phyloP scores from a whole-genome alignment of 1,284 basidiomycete species.

The Psilocybe mexicana region DNA sequence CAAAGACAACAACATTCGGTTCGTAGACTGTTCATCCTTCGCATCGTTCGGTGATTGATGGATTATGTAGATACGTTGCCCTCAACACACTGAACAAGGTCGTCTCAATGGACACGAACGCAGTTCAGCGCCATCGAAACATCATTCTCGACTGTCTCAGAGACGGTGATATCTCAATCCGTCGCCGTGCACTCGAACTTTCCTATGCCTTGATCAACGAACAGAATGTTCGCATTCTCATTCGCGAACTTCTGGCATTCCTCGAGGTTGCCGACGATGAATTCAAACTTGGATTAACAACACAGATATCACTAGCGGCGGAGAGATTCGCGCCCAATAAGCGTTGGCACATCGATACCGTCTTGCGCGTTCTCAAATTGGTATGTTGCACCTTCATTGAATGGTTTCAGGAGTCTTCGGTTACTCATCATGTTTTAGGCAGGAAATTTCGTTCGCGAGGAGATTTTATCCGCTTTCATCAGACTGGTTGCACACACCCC shows the following conservation, averaged over 20 bases:
- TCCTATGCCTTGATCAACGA: constrained; percentile 99
- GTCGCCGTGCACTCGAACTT: constrained; percentile 93
- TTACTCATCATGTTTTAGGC: constrained; percentile 52
- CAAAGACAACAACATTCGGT: constrained; percentile 98
- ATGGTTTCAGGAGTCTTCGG: too few relatives aligned
- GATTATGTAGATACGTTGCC: constrained; percentile 83
- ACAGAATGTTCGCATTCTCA: constrained; percentile 89
- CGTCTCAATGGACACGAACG: constrained; percentile 96
- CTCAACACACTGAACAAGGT: constrained; percentile 99
- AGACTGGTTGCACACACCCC: constrained; percentile 96
- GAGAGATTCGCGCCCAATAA: constrained; percentile 98
- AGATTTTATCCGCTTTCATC: constrained; percentile 94
- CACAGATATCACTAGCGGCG: constrained; percentile 94
- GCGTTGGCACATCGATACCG: constrained; percentile 99
- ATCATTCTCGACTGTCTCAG: constrained; percentile 98
- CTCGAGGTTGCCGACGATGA: constrained; percentile 98
- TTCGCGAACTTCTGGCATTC: constrained; percentile 93
- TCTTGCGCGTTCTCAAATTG: constrained; percentile 89
- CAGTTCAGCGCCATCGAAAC: constrained; percentile 96
- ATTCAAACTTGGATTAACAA: constrained; percentile 98
- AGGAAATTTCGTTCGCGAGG: constrained; percentile 98
- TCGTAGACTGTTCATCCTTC: constrained; percentile 24
- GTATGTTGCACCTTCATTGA: constrained; percentile 46
- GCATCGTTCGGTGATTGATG: constrained; percentile 7
- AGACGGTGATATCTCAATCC: constrained; percentile 98